These are phyloP conservation scores for Jaenimonas drosophilae DNA, from an alignment of 208 protist species.

Conservation along the genomic window DNA sequence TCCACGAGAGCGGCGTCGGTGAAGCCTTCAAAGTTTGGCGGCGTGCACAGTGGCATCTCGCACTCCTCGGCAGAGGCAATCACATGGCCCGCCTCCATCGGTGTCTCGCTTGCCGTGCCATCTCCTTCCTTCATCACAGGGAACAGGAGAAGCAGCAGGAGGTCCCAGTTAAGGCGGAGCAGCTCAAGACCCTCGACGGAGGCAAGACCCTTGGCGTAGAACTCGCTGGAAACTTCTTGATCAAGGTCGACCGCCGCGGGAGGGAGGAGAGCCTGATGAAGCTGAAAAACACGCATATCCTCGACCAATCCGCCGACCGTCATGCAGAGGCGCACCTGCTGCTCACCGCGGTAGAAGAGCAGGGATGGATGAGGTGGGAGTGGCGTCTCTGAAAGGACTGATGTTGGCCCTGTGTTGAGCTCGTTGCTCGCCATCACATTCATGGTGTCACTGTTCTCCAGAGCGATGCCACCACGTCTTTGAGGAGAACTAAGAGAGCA, in stretches of 20 bases:
- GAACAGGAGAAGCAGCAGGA: slow-evolving; percentile 56
- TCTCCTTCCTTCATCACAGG: slow-evolving; percentile 16
- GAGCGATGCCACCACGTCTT: no score
- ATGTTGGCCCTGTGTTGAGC: no score
- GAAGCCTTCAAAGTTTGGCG: slow-evolving; percentile 2
- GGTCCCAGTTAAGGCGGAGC: slow-evolving; percentile 52
- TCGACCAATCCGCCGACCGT: background rate
- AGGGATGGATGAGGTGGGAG: slow-evolving; percentile 10
- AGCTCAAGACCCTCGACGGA: slow-evolving; percentile 47
- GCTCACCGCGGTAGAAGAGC: slow-evolving; percentile 15
- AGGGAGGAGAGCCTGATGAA: slow-evolving; percentile 68
- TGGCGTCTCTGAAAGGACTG: no score
- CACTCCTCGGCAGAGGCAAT: no score
- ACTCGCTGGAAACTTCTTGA: slow-evolving; percentile 36
- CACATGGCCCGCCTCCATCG: no score
- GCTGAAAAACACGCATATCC: slow-evolving; percentile 32
- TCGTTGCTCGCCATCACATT: no score
- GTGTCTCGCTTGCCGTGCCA: background rate
- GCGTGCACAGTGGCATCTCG: no score
- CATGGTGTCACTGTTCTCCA: no score
- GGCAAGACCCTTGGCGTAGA: slow-evolving; percentile 47
- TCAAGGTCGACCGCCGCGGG: slow-evolving; percentile 14
- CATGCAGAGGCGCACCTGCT: slow-evolving; percentile 3
- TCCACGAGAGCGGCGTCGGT: slow-evolving; percentile 40
- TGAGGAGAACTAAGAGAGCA: no score